Conservation (phyloP, 2,329 filamentous ascomycete genomes). For the Aspergillus ruber region DNA sequence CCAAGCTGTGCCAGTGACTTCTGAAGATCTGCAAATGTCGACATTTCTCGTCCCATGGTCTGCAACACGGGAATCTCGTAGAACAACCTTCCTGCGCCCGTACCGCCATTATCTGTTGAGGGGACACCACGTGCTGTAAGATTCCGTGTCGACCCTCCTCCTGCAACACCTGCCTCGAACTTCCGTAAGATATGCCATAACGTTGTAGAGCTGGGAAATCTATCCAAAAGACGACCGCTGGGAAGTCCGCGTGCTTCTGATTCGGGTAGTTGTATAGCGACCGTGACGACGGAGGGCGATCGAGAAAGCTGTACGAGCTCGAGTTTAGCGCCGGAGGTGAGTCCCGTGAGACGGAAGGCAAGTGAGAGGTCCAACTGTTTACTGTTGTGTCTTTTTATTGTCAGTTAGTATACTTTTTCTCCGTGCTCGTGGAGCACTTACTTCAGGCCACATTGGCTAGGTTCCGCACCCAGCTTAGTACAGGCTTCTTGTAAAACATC, state of each 20-base stretch:
- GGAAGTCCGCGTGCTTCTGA: constrained; percentile 59
- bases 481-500: constrained; percentile 87
- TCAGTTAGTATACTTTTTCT: constrained; percentile 7
- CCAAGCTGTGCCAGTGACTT: constrained; percentile 84
- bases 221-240: constrained; percentile 67
- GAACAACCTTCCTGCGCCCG: constrained; percentile 66
- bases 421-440: constrained; percentile 35
- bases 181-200: constrained; percentile 86
- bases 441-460: constrained; percentile 76
- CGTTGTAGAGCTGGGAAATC: constrained; percentile 80
- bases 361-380: constrained; percentile 80
- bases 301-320: constrained; percentile 84
- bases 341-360: constrained; percentile 74
- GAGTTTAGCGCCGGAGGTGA: constrained; percentile 79
- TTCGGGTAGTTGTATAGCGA: constrained; percentile 78
- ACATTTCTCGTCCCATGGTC: constrained; percentile 72
- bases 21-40: constrained; percentile 73
- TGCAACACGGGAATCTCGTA: constrained; percentile 84
- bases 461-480: constrained; percentile 65
- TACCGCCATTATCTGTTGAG: constrained; percentile 42
- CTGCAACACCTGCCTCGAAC: constrained; percentile 72
- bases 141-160: constrained; percentile 59
- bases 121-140: constrained; percentile 79
- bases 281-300: constrained; percentile 75
- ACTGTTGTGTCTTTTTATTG: constrained; percentile 61